A percentile compares a stretch with the other conserved stretches of the same genome.
phyloP scores from a whole-genome alignment of 2,329 filamentous ascomycete genomes.

The Cladophialophora chaetospira region DNA sequence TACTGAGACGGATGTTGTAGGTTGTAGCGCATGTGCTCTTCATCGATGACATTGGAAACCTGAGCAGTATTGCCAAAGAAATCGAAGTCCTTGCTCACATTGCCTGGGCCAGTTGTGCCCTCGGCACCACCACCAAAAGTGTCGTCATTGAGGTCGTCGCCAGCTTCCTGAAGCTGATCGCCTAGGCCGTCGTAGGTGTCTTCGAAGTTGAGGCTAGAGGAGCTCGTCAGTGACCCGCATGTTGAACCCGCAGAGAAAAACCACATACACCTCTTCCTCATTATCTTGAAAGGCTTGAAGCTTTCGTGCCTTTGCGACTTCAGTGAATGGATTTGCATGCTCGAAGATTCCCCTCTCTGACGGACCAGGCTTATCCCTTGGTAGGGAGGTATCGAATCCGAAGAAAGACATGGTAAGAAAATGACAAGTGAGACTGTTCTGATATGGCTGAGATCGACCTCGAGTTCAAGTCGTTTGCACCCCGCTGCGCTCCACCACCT shows the following conservation, averaged over 20 bases:
- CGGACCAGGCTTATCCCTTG: constrained; percentile 51
- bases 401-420: constrained; percentile 81
- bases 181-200: constrained; percentile 96
- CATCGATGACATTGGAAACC: constrained; percentile 80
- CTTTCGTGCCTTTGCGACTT: constrained; percentile 63
- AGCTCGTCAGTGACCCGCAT: constrained; percentile 35
- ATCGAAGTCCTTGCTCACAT: constrained; percentile 90
- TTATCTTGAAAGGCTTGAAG: constrained; percentile 49
- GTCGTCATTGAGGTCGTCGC: constrained; percentile 95
- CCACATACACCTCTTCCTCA: constrained; percentile 60
- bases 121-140: constrained; percentile 70
- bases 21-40: constrained; percentile 84
- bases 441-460: constrained; percentile 50
- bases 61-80: constrained; percentile 93
- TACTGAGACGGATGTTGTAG: constrained; percentile 61
- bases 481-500: constrained; percentile 27
- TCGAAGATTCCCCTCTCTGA: constrained; percentile 74
- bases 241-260: not conserved
- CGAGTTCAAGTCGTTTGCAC: not conserved
- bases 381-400: constrained; percentile 74
- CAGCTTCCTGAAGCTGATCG: constrained; percentile 84
- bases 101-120: constrained; percentile 48
- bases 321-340: constrained; percentile 85
- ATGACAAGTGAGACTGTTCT: not conserved
- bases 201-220: constrained; percentile 79